These are phyloP conservation scores for Hypoxylon crocopeplum DNA, from an alignment of 495 filamentous ascomycete species.

Conservation along the genomic window DNA sequence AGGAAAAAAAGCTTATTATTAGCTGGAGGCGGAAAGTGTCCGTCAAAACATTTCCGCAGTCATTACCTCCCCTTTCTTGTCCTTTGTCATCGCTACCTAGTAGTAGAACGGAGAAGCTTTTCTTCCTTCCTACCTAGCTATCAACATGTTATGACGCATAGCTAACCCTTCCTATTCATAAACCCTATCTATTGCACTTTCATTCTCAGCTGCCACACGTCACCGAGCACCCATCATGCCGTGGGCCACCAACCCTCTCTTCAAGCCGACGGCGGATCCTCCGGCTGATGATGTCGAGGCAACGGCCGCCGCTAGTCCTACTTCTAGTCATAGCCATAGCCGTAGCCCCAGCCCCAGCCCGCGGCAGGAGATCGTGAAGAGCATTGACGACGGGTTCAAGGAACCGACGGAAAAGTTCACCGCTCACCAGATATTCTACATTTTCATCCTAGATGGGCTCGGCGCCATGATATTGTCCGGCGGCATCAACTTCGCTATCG, in stretches of 20 bases:
- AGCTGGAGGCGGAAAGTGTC: slow-evolving; percentile 15
- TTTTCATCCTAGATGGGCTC: slow-evolving; percentile 49
- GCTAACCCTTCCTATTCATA: slow-evolving; percentile 13
- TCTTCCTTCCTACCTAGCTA: slow-evolving; percentile 46
- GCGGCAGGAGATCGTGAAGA: slow-evolving; percentile 3
- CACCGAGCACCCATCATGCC: slow-evolving; percentile 35
- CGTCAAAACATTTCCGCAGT: slow-evolving; percentile 1
- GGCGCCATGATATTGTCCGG: slow-evolving; percentile 47
- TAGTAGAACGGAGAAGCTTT: slow-evolving; percentile 35
- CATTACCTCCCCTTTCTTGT: slow-evolving; percentile 4
- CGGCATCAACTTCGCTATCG: slow-evolving; percentile 54
- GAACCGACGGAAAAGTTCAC: slow-evolving; percentile 45
- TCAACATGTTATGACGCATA: slow-evolving; percentile 39
- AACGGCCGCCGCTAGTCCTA: neutral
- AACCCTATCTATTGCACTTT: slow-evolving; percentile 4
- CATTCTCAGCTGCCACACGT: neutral
- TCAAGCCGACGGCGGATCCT: slow-evolving; percentile 27
- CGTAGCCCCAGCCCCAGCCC: slow-evolving; percentile 2
- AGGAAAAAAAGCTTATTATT: slow-evolving; percentile 14
- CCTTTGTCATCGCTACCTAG: slow-evolving; percentile 2
- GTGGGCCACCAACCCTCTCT: slow-evolving; percentile 48
- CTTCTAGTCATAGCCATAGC: slow-evolving; percentile 3
- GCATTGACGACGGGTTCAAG: slow-evolving; percentile 22
- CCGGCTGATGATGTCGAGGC: slow-evolving; percentile 39
- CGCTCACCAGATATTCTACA: slow-evolving; percentile 47